Evolutionary conservation across 331 rosid species (phyloP).

Genomic region (Malus hybrid): DNA sequence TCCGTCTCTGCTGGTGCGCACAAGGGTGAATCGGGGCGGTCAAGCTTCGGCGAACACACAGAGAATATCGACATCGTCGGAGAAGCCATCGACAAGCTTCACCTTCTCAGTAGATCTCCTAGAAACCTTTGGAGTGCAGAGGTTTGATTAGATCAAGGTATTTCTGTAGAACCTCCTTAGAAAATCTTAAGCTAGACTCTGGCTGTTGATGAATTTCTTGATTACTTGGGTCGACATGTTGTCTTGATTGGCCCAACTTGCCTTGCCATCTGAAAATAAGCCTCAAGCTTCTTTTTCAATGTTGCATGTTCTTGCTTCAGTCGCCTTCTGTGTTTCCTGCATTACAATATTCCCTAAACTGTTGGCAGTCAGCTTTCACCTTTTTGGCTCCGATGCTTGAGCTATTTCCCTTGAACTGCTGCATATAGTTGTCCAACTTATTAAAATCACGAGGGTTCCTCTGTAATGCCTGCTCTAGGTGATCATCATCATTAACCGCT

Average conservation of each 20-base stretch:
- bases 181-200: too few relatives aligned
- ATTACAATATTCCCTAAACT: constrained; percentile 70
- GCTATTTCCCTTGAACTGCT: constrained; percentile 91
- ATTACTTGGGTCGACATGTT: constrained; percentile 50
- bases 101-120: too few relatives aligned
- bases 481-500: too few relatives aligned
- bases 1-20: too few relatives aligned
- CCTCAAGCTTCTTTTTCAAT: constrained; percentile 77
- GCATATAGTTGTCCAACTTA: constrained; percentile 67
- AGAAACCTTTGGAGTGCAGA: too few relatives aligned
- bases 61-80: too few relatives aligned
- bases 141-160: too few relatives aligned
- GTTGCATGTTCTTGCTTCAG: constrained; percentile 67
- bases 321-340: constrained; percentile 66
- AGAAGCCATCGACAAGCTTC: too few relatives aligned
- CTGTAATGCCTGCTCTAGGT: constrained; percentile 4
- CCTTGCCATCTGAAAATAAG: constrained; percentile 71
- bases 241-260: constrained; percentile 44
- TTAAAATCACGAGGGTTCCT: constrained; percentile 55
- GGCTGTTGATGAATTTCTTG: background rate
- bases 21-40: too few relatives aligned
- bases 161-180: too few relatives aligned
- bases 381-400: constrained; percentile 95
- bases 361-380: constrained; percentile 80
- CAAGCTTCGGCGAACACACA: too few relatives aligned